Evolutionary conservation across 2,329 filamentous ascomycete species (phyloP).

Genomic region (Septoria linicola): DNA sequence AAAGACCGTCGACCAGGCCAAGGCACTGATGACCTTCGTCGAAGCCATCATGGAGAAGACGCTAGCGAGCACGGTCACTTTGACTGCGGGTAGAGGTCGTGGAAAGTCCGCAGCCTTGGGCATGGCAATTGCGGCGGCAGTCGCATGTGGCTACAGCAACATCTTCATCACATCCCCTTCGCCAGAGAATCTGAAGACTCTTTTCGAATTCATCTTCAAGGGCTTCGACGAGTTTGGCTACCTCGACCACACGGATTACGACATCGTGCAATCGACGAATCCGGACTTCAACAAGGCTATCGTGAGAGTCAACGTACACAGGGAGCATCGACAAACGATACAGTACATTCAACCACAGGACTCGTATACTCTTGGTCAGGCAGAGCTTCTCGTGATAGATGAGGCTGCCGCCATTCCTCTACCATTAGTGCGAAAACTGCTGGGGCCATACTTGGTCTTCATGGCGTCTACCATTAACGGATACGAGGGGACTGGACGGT

Average conservation of each 20-base stretch:
- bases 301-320: conserved; percentile 91
- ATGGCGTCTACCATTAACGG: conserved; percentile 99
- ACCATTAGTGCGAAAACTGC: conserved; percentile 85
- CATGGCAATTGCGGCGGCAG: conserved; percentile 87
- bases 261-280: conserved; percentile 96
- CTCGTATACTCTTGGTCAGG: conserved; percentile 89
- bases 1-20: conserved; percentile 91
- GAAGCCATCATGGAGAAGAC: conserved; percentile 97
- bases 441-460: conserved; percentile 96
- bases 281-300: conserved; percentile 99
- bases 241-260: conserved; percentile 93
- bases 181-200: conserved; percentile 95
- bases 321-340: conserved; percentile 93
- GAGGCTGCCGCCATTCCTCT: conserved; percentile 95
- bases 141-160: conserved; percentile 97
- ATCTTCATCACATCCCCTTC: conserved; percentile 98
- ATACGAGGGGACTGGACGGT: conserved; percentile 94
- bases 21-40: conserved; percentile 93
- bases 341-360: conserved; percentile 98
- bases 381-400: conserved; percentile 92
- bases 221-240: conserved; percentile 94
- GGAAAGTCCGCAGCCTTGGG: conserved; percentile 96
- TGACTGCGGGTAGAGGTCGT: conserved; percentile 90
- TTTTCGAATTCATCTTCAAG: conserved; percentile 98
- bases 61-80: conserved; percentile 83